phyloP scores from a whole-genome alignment of 2,329 filamentous ascomycete genomes.

The Xylariaceae sp. region DNA sequence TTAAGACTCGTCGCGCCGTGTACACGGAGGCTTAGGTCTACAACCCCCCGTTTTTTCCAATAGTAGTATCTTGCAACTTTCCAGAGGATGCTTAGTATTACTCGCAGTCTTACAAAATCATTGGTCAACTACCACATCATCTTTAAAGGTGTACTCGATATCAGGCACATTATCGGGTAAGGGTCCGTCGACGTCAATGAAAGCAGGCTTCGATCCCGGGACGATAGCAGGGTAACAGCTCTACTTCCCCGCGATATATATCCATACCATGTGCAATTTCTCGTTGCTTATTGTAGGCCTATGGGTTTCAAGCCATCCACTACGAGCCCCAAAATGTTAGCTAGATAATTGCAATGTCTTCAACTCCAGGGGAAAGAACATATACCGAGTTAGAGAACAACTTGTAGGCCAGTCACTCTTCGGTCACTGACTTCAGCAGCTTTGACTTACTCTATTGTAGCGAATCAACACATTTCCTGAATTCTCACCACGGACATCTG shows the following conservation, averaged over 20 bases:
- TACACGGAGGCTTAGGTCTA: not conserved
- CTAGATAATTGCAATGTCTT: no score
- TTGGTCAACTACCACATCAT: constrained; percentile 9
- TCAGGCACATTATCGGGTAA: constrained; percentile 24
- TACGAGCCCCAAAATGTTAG: no score
- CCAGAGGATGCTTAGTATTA: constrained; percentile 1
- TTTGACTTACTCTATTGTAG: no score
- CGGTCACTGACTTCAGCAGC: no score
- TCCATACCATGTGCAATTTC: constrained; percentile 61
- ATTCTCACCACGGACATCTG: no score
- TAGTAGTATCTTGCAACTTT: constrained; percentile 4
- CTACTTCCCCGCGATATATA: constrained; percentile 50
- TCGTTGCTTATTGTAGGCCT: constrained; percentile 65
- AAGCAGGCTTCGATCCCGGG: constrained; percentile 42
- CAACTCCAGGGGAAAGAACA: no score
- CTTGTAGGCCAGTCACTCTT: no score
- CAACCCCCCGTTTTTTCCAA: constrained; percentile 2
- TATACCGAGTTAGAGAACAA: no score
- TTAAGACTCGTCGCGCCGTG: constrained; percentile 2
- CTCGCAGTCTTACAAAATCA: constrained; percentile 4
- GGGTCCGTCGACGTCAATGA: constrained; percentile 32
- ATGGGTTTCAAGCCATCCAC: no score
- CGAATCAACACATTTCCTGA: no score
- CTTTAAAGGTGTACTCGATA: constrained; percentile 2
- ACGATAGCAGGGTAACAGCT: constrained; percentile 48